Conservation (phyloP, 306 rosid species). For the Rubus idaeus region DNA sequence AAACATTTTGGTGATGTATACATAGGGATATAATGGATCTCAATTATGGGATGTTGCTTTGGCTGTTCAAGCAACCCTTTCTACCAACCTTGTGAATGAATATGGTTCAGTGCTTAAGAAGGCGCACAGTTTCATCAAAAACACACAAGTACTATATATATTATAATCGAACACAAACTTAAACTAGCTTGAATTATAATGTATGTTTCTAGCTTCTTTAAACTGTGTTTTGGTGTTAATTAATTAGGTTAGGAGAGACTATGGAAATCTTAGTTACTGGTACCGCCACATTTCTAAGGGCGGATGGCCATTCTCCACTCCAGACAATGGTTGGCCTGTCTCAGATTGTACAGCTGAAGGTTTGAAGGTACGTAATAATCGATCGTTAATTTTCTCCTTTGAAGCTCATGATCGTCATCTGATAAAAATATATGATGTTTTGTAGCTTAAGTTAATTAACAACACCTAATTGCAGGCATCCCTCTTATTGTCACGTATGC, state of each 20-base stretch:
- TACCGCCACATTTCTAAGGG: conserved; percentile 69
- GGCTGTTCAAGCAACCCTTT: conserved; percentile 67
- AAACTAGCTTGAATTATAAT: too few relatives aligned
- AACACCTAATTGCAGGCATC: conserved; percentile 40
- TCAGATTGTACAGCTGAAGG: conserved; percentile 79
- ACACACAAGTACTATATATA: conserved; percentile 46
- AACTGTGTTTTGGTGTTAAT: not conserved
- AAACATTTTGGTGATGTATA: not conserved
- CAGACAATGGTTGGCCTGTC: conserved; percentile 67
- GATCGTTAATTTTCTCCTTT: not conserved
- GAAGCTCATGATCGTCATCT: too few relatives aligned
- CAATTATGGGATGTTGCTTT: conserved; percentile 68
- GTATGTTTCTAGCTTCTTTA: not conserved
- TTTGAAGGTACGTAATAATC: conserved; percentile 45
- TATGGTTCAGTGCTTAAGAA: conserved; percentile 52
- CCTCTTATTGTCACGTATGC: conserved; percentile 51
- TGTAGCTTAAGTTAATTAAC: not conserved
- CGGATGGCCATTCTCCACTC: conserved; percentile 79
- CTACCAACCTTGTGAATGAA: conserved; percentile 52
- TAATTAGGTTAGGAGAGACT: conserved; percentile 39
- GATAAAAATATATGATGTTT: too few relatives aligned
- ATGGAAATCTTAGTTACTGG: conserved; percentile 44
- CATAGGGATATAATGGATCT: conserved; percentile 71
- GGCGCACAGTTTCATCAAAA: conserved; percentile 53
- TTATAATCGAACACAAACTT: not conserved